Conservation (phyloP, 1,139 yeast species). For the Kodamaea alishanica region DNA sequence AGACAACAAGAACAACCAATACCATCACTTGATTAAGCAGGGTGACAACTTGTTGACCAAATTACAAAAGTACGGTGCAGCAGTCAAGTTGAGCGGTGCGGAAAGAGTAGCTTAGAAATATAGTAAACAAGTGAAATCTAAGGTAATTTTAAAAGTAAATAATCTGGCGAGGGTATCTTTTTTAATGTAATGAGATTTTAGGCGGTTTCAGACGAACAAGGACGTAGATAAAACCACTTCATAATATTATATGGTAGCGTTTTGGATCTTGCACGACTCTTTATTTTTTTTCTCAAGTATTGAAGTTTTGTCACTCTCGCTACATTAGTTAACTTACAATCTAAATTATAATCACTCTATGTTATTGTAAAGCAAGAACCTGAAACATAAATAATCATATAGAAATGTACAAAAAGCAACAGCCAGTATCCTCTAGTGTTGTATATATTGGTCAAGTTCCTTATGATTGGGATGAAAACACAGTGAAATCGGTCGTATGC, state of each 20-base stretch:
- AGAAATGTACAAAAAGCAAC: slow-evolving; percentile 5
- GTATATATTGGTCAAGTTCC: slow-evolving; percentile 63
- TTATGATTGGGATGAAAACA: slow-evolving; percentile 60
- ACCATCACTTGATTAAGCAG: slow-evolving; percentile 81
- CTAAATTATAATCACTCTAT: no score
- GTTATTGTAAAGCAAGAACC: no score
- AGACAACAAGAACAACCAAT: slow-evolving; percentile 92
- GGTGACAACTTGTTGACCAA: slow-evolving; percentile 93
- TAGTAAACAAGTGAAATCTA: background rate
- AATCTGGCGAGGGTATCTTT: background rate
- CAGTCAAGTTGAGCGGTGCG: slow-evolving; percentile 91
- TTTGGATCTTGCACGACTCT: no score
- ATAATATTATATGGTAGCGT: no score
- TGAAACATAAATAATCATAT: no score
- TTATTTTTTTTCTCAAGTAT: no score
- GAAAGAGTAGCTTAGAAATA: slow-evolving; percentile 48
- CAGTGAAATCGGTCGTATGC: slow-evolving; percentile 54
- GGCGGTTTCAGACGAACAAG: no score
- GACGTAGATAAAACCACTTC: background rate
- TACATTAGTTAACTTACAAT: no score
- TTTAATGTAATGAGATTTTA: no score
- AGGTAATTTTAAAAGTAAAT: background rate
- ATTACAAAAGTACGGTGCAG: slow-evolving; percentile 95
- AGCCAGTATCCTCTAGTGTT: slow-evolving; percentile 26
- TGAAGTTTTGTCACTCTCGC: no score